Evolutionary conservation across 2,329 filamentous ascomycete species (phyloP).

Genomic region (Venturia asperata): DNA sequence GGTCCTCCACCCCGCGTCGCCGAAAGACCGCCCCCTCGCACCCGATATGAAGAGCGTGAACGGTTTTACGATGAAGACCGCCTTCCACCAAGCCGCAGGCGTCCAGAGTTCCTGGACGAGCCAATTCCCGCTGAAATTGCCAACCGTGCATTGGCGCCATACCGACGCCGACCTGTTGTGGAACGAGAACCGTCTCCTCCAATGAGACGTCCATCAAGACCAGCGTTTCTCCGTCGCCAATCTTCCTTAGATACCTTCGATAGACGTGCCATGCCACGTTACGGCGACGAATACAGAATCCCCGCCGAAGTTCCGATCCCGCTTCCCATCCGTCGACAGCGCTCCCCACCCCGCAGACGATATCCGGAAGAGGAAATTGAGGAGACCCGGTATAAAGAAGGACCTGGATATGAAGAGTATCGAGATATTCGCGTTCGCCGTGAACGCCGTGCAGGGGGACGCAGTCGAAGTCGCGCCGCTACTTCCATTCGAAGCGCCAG

Average conservation of each 20-base stretch:
- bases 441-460: constrained; percentile 36
- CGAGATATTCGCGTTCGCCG: constrained; percentile 43
- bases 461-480: constrained; percentile 23
- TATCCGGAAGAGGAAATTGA: constrained; percentile 68
- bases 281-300: constrained; percentile 56
- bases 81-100: constrained; percentile 33
- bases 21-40: constrained; percentile 37
- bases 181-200: constrained; percentile 53
- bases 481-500: constrained; percentile 29
- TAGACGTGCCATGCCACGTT: constrained; percentile 56
- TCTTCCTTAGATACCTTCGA: constrained; percentile 90
- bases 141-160: constrained; percentile 49
- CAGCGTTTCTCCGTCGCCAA: constrained; percentile 67
- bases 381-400: constrained; percentile 43
- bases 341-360: constrained; percentile 39
- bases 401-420: constrained; percentile 35
- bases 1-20: constrained; percentile 37
- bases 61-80: constrained; percentile 51
- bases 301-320: constrained; percentile 64
- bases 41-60: constrained; percentile 47
- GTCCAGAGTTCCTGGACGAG: constrained; percentile 42
- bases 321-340: constrained; percentile 51
- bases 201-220: constrained; percentile 51
- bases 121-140: constrained; percentile 40
- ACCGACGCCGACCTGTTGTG: constrained; percentile 50